Evolutionary conservation across 192 early-diverging fungal species (phyloP).

Genomic region (Phycomyces nitens): DNA sequence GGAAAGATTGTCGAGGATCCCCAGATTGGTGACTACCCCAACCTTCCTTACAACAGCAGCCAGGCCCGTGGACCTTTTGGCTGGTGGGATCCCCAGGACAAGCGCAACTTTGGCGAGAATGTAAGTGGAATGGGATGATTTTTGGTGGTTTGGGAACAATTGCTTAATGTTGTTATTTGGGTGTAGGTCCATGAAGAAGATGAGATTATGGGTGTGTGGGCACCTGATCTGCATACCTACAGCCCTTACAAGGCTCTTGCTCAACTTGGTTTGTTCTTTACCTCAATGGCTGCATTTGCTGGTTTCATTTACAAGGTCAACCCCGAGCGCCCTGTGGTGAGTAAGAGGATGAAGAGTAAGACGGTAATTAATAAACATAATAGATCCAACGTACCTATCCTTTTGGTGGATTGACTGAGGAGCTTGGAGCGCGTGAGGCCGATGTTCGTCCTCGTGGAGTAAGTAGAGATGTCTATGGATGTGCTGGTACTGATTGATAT

Average conservation of each 20-base stretch:
- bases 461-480: slow-evolving; percentile 25
- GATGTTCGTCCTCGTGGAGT: slow-evolving; percentile 33
- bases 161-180: neutral
- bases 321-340: slow-evolving; percentile 55
- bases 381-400: slow-evolving; percentile 55
- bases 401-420: slow-evolving; percentile 63
- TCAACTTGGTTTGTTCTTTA: slow-evolving; percentile 50
- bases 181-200: slow-evolving; percentile 62
- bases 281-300: slow-evolving; percentile 49
- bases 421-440: slow-evolving; percentile 50
- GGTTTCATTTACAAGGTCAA: slow-evolving; percentile 50
- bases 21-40: slow-evolving; percentile 75
- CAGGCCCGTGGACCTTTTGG: slow-evolving; percentile 61
- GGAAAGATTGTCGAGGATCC: slow-evolving; percentile 46
- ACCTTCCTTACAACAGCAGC: slow-evolving; percentile 59
- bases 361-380: neutral
- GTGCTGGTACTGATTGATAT: no score
- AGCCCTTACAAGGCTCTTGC: slow-evolving; percentile 50
- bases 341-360: neutral
- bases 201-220: slow-evolving; percentile 66
- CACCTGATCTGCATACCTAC: slow-evolving; percentile 63
- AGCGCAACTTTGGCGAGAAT: slow-evolving; percentile 73
- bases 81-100: slow-evolving; percentile 71
- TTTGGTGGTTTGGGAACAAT: neutral
- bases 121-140: slow-evolving; percentile 38